Base-by-base conservation (phyloP, 176 grass and related monocot species). In the Urochloa ruziziensis region DNA sequence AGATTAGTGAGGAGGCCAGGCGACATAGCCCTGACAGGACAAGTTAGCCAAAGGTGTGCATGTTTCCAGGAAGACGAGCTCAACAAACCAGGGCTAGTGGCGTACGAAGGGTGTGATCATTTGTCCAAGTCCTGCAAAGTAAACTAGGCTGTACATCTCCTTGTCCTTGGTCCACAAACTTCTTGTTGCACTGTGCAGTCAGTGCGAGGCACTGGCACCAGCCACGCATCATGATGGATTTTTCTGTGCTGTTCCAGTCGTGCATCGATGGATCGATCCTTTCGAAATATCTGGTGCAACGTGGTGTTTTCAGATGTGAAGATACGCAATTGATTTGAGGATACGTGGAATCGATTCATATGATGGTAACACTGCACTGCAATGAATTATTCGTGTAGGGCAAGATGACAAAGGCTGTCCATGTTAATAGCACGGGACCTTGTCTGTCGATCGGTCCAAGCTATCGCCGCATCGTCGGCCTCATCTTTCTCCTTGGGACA, bases 21-120 rank as follows among this genome's bases (percentile, higher is more conserved):
- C 33, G 93, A 96, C 75, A 96, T 92, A 75, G 96, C 93, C 24
- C 85, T 99, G 75, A 99, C 87, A 6, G 93, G 96, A 62, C 71
- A 96, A 85, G 89, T 96, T 32, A 96, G 86, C 85, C 96, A 96
- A 60, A 85, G 91, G 29, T 99, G 96, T 53, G 93, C 90, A 17
- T 99, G 93, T 75, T 89, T 92, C 77, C 91, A 85, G 75, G 85
- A 96, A 83, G 89, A 81, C 47, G 96, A 91, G 73, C 93, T 99
- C 47, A 74, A 70, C 8, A 83, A 84, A 42, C 37, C 91, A 4
- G 93, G 93, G 46, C 85, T 94, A 27, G 87, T 89, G 73, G 73
- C 86, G 80, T 94, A 96, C 75, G 61, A 92, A 73, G 93, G 83
- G 47, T 99, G 96, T 56, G 91, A 87, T 51, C 79, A 86, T 73